Base-by-base conservation (phyloP, 768 basidiomycete genomes). In the Boletus eberwhitei region DNA sequence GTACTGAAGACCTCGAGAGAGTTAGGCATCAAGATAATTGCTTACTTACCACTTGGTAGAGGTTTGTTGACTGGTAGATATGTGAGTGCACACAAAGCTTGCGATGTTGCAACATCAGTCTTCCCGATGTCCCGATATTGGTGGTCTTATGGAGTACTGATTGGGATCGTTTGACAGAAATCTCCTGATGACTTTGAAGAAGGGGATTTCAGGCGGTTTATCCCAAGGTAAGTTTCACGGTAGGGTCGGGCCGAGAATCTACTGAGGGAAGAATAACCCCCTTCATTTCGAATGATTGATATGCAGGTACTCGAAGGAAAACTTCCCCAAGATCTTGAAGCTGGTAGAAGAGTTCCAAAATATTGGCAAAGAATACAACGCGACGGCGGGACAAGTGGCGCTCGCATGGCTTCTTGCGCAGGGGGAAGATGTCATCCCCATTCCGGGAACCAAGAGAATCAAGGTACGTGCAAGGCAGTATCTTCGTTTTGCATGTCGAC, bases 1-100 rank as follows among this genome's bases (percentile, higher is more conserved):
- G 59, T 83, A 1, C 63, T 80, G 36, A 65, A 73, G 26, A 75
- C 79, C 1, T 74, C 74, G 12, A 66, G 79, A 21, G 81, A 82
- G 58, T 68, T 83, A 6, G 79, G 79, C 13, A 72, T 81, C 36
- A 70, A 74, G 41, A 71, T 80, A 21, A 67, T 84, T 9, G 78
- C 79, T 1, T 84, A 82, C 53, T 74, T 76, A 2, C 83, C 82
- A 2, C 71, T 84, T 26, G 81, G 81, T 17, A 70, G 79, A 32
- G 81, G 81, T 2, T 52, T 83, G n/a, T 59, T 82, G 47, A 81
- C 77, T 0, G 80, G 82, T 2, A 63, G 68, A 53, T 75, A 72
- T 49, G 76, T 77, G 50, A 56, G 73, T 56, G 32, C 22, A 47
- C 11, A 19, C 4, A 8, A 14, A 7, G 2, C 9, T 35, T 17